These are phyloP conservation scores for Coffea canephora DNA, from an alignment of 257 asterid species.

Conservation along the genomic window DNA sequence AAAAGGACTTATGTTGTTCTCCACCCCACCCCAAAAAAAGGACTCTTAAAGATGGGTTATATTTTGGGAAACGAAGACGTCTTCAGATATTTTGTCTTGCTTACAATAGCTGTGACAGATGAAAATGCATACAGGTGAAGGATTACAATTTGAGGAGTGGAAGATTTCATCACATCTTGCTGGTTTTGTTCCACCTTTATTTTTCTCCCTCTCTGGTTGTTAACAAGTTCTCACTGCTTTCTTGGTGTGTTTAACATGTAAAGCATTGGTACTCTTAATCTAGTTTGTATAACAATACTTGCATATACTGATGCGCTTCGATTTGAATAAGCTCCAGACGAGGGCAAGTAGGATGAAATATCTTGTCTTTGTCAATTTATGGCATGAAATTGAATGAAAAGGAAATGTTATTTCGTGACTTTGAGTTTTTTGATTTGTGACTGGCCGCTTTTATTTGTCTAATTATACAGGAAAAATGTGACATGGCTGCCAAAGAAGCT, in stretches of 20 bases:
- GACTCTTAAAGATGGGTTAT: too few relatives aligned
- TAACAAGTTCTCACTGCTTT: background rate
- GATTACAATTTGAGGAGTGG: background rate
- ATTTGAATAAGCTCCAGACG: background rate
- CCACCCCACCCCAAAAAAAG: too few relatives aligned
- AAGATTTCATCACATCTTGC: background rate
- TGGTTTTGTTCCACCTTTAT: background rate
- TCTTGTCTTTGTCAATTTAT: background rate
- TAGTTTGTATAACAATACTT: background rate
- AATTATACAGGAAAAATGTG: constrained; percentile 70
- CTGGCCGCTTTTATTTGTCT: background rate
- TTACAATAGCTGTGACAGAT: too few relatives aligned
- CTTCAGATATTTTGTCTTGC: too few relatives aligned
- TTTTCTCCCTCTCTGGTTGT: background rate
- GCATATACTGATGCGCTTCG: background rate
- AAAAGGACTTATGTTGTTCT: too few relatives aligned
- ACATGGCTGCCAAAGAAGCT: constrained; percentile 86
- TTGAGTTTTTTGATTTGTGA: background rate
- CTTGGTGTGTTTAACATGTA: background rate
- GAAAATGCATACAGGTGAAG: too few relatives aligned
- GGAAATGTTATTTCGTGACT: background rate
- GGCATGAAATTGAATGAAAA: background rate
- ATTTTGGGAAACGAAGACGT: too few relatives aligned
- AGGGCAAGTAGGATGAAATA: background rate
- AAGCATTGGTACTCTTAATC: background rate